phyloP scores from a whole-genome alignment of 441 rosid genomes.

The Cnidoscolus chayamansa region DNA sequence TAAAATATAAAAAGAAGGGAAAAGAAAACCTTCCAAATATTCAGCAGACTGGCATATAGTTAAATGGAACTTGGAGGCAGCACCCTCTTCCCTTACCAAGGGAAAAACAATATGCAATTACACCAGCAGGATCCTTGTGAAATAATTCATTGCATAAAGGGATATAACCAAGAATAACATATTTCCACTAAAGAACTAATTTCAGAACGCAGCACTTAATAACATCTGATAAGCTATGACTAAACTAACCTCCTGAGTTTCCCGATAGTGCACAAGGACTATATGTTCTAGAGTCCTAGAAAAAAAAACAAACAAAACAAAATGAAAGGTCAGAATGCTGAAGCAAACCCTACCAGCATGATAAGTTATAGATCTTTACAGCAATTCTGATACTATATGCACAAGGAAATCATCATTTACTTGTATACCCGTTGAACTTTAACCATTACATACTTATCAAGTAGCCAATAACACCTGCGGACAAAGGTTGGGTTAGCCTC shows the following conservation, averaged over 20 bases:
- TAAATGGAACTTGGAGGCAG: neutral
- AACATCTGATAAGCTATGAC: conserved; percentile 17
- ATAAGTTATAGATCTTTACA: neutral
- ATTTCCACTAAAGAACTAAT: conserved; percentile 6
- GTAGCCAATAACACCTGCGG: conserved; percentile 97
- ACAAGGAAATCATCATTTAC: conserved; percentile 10
- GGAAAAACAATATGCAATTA: neutral
- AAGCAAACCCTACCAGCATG: neutral
- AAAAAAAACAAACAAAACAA: conserved; percentile 21
- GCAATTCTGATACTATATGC: neutral
- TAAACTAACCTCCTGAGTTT: conserved; percentile 87
- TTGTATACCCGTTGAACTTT: conserved; percentile 5
- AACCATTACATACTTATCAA: conserved; percentile 76
- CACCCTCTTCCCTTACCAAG: conserved; percentile 1
- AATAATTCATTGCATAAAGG: conserved; percentile 2
- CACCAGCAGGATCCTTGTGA: neutral
- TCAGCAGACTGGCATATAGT: neutral
- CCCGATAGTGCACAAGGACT: conserved; percentile 99
- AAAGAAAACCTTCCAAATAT: neutral
- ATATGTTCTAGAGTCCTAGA: conserved; percentile 83
- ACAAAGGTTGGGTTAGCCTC: conserved; percentile 83
- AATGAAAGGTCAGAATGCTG: conserved; percentile 14
- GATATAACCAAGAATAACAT: neutral
- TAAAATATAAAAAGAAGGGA: neutral
- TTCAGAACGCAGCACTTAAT: conserved; percentile 12